Conservation (phyloP, 495 filamentous ascomycete genomes). For the Penicillium steckii region DNA sequence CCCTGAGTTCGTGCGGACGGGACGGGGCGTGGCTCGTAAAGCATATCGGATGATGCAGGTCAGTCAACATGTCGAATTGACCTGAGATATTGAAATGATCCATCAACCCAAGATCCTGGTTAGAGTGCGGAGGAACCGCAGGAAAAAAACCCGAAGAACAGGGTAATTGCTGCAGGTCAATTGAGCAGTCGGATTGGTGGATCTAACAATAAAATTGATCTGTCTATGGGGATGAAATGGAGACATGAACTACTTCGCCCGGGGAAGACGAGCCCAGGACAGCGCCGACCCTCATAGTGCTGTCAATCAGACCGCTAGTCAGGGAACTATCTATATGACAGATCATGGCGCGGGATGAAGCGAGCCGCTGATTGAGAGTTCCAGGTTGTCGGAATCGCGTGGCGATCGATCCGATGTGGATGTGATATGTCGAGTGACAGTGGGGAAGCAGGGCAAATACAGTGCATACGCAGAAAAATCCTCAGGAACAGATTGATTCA, state of each 20-base stretch:
- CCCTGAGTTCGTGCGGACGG: slow-evolving; percentile 27
- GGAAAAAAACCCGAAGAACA: not conserved
- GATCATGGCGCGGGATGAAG: not conserved
- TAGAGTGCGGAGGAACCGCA: slow-evolving; percentile 14
- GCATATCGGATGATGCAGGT: slow-evolving; percentile 13
- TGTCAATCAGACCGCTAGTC: slow-evolving; percentile 14
- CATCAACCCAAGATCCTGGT: slow-evolving; percentile 21
- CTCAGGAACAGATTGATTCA: not conserved
- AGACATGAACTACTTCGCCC: not conserved
- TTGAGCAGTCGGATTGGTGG: not conserved
- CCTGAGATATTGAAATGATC: slow-evolving; percentile 19
- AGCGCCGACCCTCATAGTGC: slow-evolving; percentile 4
- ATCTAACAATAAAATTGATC: not conserved
- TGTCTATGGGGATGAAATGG: not conserved
- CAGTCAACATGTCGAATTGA: slow-evolving; percentile 14
- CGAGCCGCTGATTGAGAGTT: slow-evolving; percentile 7
- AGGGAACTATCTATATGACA: slow-evolving; percentile 25
- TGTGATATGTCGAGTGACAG: slow-evolving; percentile 25
- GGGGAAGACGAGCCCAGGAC: slow-evolving; percentile 9
- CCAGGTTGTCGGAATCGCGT: not conserved
- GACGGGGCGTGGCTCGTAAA: slow-evolving; percentile 23
- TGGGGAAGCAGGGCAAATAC: too few relatives aligned
- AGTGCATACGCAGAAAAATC: too few relatives aligned
- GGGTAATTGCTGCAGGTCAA: not conserved
- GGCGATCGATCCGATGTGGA: slow-evolving; percentile 18